Evolutionary conservation across 2,329 filamentous ascomycete genomes (phyloP), one percentile per base, ranked within the genome.

Genomic region (Plenodomus tracheiphilus): DNA sequence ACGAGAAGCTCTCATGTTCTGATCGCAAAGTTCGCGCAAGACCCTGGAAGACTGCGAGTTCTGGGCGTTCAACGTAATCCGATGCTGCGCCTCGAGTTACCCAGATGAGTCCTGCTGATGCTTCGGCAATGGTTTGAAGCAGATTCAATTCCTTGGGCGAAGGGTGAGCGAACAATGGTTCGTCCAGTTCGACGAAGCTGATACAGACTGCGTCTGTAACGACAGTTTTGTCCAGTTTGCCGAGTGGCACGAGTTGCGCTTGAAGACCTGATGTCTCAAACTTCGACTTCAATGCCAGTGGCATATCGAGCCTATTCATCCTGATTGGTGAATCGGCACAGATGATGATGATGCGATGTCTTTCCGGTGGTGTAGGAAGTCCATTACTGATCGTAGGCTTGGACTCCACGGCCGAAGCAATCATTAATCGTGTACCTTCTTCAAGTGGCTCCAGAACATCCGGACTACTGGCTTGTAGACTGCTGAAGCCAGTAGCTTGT

Each of bases 401-500:
- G 13, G 39, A 16, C 38, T 56, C 54, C 25, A 54, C 46, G 5
- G 54, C 54, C 19, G 45, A 47, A 1, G 45, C 44, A 21, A 56
- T 54, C 51, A 54, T 56, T 11, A 56, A 43, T 25, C 51, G 46
- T 7, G 54, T 56, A 5, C 54, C 50, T 39, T 56, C 54, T 21
- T 56, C 51, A 1, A 56, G 43, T 13, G 54, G 54, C 4, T 56
- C 43, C 22, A 42, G 25, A 0, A 49, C 43, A 34, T 56, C 54
- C 9, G 54, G 47, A 20, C 50, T 56, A 40, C 51, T 54, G 9
- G 51, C 47, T 39, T 56, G 51, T 1, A 56, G 44, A 25, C 63
- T 61, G 4, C 52, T 49, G 39, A 74, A 75, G 1, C 72, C 73
- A 4, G 63, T 61, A 0, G 63, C 48, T 3, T 49, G 48, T 30